Evolutionary conservation across 768 basidiomycete species (phyloP).

Genomic region (Sutorius australiensis): DNA sequence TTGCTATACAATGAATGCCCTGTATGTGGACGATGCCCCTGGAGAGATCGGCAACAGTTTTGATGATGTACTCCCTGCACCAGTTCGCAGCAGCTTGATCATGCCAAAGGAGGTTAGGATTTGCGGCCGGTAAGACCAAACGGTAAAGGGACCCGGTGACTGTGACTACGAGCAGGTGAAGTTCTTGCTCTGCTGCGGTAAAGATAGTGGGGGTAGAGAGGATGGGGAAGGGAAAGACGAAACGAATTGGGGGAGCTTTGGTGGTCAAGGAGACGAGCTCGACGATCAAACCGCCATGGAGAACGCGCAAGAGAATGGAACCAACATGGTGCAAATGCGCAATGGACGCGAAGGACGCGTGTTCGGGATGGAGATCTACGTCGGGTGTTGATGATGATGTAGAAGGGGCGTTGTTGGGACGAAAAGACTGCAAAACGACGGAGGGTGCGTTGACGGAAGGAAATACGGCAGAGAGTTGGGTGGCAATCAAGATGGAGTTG

Average conservation of each 20-base stretch:
- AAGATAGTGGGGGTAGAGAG: conserved; percentile 64
- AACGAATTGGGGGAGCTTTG: conserved; percentile 62
- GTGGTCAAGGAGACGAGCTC: conserved; percentile 75
- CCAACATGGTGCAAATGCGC: conserved; percentile 57
- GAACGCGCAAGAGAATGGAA: conserved; percentile 66
- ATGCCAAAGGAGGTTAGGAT: conserved; percentile 54
- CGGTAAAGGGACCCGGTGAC: conserved; percentile 69
- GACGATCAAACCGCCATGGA: conserved; percentile 69
- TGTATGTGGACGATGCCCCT: conserved; percentile 60
- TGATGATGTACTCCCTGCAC: conserved; percentile 66
- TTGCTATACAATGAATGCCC: conserved; percentile 60
- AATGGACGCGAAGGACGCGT: conserved; percentile 63
- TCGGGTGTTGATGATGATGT: conserved; percentile 36
- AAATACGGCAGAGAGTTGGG: conserved; percentile 64
- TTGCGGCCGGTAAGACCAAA: conserved; percentile 58
- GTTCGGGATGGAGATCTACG: conserved; percentile 54
- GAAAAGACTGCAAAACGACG: conserved; percentile 55
- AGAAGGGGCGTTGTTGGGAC: conserved; percentile 50
- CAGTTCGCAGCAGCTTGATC: conserved; percentile 50
- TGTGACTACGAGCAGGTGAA: conserved; percentile 73
- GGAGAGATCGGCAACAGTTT: conserved; percentile 43
- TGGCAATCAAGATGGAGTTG: conserved; percentile 43
- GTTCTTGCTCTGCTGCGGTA: conserved; percentile 40
- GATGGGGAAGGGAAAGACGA: conserved; percentile 71
- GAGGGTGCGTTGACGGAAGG: conserved; percentile 48